Evolutionary conservation across 345 rosid genomes (phyloP).

Genomic region (Heritiera littoralis): DNA sequence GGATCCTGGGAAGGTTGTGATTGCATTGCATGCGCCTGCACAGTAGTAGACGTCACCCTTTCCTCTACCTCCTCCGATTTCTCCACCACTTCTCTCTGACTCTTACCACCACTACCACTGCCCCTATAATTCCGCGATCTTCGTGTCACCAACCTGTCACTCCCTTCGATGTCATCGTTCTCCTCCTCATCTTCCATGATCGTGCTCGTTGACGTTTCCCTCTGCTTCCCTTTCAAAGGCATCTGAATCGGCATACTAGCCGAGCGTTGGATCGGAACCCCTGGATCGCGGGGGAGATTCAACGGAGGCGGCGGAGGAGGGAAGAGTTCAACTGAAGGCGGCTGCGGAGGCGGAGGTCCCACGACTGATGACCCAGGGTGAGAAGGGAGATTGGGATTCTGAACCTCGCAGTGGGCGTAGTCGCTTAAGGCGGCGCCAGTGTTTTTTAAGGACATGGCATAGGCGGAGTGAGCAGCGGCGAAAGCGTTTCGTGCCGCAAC

Average conservation of each 20-base stretch:
- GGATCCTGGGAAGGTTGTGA: constrained; percentile 31
- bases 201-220: constrained; percentile 43
- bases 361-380: constrained; percentile 12
- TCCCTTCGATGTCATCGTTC: constrained; percentile 32
- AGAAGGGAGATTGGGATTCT: constrained; percentile 29
- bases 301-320: constrained; percentile 55
- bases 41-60: constrained; percentile 30
- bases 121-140: constrained; percentile 46
- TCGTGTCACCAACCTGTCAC: constrained; percentile 44
- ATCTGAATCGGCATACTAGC: constrained; percentile 79
- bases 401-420: constrained; percentile 69
- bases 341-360: not conserved
- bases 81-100: constrained; percentile 21
- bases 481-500: constrained; percentile 81
- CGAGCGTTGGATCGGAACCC: constrained; percentile 61
- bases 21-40: constrained; percentile 26
- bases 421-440: constrained; percentile 94
- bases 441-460: constrained; percentile 73
- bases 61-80: constrained; percentile 17
- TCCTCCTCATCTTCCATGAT: constrained; percentile 70
- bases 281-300: not conserved
- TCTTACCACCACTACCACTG: constrained; percentile 40
- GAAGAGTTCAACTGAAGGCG: constrained; percentile 24
- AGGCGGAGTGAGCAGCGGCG: constrained; percentile 94
- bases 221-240: constrained; percentile 44